Evolutionary conservation across 305 asterid genomes (phyloP).

Genomic region (Fraxinus angustifolia): DNA sequence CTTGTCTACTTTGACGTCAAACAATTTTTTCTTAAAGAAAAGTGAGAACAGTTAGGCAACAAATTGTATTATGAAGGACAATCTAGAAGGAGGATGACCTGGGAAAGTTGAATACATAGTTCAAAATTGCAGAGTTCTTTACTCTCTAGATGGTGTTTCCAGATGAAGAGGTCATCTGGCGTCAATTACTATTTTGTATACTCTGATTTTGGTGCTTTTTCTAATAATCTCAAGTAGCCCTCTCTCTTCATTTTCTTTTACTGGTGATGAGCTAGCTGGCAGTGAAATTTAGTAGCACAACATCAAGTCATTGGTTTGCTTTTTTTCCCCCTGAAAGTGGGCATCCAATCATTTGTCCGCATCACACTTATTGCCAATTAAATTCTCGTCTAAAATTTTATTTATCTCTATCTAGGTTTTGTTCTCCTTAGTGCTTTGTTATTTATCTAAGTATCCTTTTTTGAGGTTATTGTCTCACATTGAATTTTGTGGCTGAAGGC

Average conservation of each 20-base stretch:
- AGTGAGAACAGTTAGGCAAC: background rate
- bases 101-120: background rate
- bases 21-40: background rate
- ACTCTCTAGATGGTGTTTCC: background rate
- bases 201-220: background rate
- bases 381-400: background rate
- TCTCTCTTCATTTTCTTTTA: background rate
- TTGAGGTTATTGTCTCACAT: background rate
- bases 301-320: background rate
- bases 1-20: background rate
- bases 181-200: background rate
- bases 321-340: background rate
- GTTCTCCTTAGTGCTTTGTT: conserved; percentile 2
- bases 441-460: conserved; percentile 4
- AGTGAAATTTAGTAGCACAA: background rate
- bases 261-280: background rate
- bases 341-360: background rate
- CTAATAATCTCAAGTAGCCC: background rate
- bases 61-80: background rate
- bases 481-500: conserved; percentile 47
- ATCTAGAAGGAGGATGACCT: background rate
- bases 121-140: background rate
- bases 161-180: background rate
- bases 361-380: background rate
- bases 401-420: background rate